Conservation (phyloP, 805 yeast species). For the Lipomyces chichibuensis region DNA sequence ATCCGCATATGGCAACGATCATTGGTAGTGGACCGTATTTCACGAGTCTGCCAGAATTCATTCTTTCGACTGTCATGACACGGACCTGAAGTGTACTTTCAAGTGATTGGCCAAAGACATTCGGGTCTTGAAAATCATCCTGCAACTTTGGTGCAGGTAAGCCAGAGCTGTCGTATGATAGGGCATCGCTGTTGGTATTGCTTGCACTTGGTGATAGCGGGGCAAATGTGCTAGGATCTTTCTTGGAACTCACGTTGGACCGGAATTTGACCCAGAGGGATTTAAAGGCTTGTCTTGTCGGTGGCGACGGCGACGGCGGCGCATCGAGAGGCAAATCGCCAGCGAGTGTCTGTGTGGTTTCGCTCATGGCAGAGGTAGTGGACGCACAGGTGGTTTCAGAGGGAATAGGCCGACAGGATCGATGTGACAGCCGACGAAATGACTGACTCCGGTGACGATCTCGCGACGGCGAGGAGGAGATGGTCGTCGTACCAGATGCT, state of each 20-base stretch:
- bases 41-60: constrained; percentile 60
- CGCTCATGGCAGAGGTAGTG: not conserved
- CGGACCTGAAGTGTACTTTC: constrained; percentile 73
- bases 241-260: not conserved
- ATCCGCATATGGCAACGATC: constrained; percentile 95
- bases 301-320: not conserved
- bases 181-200: constrained; percentile 17
- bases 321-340: not conserved
- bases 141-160: not conserved
- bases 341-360: not conserved
- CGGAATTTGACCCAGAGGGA: not conserved
- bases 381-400: not conserved
- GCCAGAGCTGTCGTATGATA: constrained; percentile 3
- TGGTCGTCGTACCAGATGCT: not conserved
- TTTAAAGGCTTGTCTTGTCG: not conserved
- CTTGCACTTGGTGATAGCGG: constrained; percentile 13
- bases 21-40: constrained; percentile 89
- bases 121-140: constrained; percentile 35
- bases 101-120: constrained; percentile 79
- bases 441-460: not conserved
- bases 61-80: constrained; percentile 70
- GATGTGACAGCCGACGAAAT: not conserved
- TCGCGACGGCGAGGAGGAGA: not conserved
- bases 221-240: not conserved
- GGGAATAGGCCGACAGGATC: not conserved